Conservation (phyloP, 1,139 yeast genomes). For the Pichia sp. region DNA sequence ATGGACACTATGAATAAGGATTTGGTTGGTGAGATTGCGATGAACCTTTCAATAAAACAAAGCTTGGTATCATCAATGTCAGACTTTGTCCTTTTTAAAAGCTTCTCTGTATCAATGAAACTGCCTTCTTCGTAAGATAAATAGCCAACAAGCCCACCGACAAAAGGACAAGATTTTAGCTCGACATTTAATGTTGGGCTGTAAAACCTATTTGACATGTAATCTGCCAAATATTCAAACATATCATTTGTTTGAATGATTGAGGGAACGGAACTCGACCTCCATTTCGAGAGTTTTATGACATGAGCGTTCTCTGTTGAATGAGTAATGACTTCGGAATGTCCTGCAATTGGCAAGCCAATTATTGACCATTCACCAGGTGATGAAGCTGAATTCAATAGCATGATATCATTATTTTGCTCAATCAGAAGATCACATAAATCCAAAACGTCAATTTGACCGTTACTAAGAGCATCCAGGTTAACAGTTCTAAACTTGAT, state of each 20-base stretch:
- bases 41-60: conserved; percentile 63
- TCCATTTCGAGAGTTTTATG: conserved; percentile 28
- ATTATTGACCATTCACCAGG: conserved; percentile 90
- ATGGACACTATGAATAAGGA: conserved; percentile 52
- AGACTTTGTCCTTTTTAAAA: conserved; percentile 34
- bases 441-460: conserved; percentile 30
- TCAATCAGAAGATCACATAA: conserved; percentile 43
- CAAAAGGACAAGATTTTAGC: conserved; percentile 53
- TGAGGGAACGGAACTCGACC: conserved; percentile 1
- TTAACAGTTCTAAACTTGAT: conserved; percentile 15
- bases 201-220: conserved; percentile 38
- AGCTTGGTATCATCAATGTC: conserved; percentile 68
- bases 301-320: conserved; percentile 39
- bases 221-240: conserved; percentile 49
- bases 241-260: conserved; percentile 26
- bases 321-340: conserved; percentile 62
- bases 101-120: conserved; percentile 36
- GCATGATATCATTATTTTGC: conserved; percentile 41
- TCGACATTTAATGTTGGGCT: conserved; percentile 25
- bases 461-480: neutral
- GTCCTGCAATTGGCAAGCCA: conserved; percentile 56
- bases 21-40: conserved; percentile 45
- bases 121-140: conserved; percentile 84
- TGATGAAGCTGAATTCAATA: conserved; percentile 67
- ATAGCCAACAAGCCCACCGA: conserved; percentile 86